Evolutionary conservation across 1,284 basidiomycete species (phyloP).

Genomic region (Sanghuangporus sanghuang): DNA sequence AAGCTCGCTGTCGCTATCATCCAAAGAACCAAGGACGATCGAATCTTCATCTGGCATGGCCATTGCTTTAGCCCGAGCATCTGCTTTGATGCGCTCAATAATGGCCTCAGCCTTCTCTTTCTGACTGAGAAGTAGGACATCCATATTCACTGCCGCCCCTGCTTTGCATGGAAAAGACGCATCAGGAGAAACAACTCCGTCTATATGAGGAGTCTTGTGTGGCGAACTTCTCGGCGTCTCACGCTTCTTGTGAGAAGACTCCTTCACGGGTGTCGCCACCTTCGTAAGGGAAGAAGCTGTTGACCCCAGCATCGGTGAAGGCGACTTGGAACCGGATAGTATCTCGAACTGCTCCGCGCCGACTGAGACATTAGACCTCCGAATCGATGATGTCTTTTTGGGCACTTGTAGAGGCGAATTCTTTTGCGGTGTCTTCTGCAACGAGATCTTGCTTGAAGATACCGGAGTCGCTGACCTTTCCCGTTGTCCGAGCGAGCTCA

Average conservation of each 20-base stretch:
- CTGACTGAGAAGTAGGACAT: slow-evolving; percentile 28
- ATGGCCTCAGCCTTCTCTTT: slow-evolving; percentile 49
- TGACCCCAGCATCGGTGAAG: slow-evolving; percentile 1
- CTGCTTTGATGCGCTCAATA: slow-evolving; percentile 58
- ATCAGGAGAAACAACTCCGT: neutral
- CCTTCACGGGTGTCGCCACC: neutral
- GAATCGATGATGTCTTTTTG: neutral
- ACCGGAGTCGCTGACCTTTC: slow-evolving; percentile 13
- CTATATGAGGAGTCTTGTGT: neutral
- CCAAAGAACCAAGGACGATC: slow-evolving; percentile 36
- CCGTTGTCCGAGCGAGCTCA: slow-evolving; percentile 6
- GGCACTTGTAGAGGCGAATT: neutral
- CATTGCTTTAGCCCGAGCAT: slow-evolving; percentile 36
- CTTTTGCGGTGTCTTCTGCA: neutral
- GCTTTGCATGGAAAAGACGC: slow-evolving; percentile 36
- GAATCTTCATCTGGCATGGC: slow-evolving; percentile 36
- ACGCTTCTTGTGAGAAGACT: neutral
- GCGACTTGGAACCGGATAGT: neutral
- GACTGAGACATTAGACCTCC: neutral
- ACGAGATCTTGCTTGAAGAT: neutral
- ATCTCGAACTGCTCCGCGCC: neutral
- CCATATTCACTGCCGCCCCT: neutral
- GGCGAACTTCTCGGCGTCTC: neutral
- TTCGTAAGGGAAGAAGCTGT: slow-evolving; percentile 11
- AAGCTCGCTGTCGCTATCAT: slow-evolving; percentile 45